Percentiles rank a stretch among this genome's conserved stretches.
These are phyloP conservation scores for Puccinia polysora DNA, from an alignment of 1,284 basidiomycete species.

Conservation along the genomic window DNA sequence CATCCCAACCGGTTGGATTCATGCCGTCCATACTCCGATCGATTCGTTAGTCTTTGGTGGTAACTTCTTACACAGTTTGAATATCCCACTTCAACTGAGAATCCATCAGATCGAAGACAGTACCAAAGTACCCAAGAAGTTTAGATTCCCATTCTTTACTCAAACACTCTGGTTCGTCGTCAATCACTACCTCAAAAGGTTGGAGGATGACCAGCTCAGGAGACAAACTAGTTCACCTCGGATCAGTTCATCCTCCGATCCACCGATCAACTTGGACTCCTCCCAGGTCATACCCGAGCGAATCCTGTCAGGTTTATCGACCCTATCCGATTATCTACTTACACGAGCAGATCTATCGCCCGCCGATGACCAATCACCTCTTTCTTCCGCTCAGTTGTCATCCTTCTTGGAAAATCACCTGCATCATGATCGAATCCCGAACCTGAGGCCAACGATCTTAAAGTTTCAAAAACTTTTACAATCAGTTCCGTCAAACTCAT, in stretches of 20 bases:
- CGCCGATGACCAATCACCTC: neutral
- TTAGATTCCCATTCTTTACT: constrained; percentile 69
- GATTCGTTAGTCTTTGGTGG: constrained; percentile 95
- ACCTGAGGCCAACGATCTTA: constrained; percentile 1
- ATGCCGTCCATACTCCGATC: constrained; percentile 85
- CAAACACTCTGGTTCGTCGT: constrained; percentile 54
- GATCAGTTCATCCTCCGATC: neutral
- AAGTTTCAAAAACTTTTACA: constrained; percentile 15
- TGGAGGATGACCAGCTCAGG: neutral
- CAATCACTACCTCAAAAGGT: constrained; percentile 44
- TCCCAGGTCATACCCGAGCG: constrained; percentile 5
- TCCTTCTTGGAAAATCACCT: constrained; percentile 3
- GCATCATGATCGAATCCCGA: neutral
- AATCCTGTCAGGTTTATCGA: constrained; percentile 13
- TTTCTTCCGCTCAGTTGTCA: neutral
- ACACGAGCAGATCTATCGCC: neutral
- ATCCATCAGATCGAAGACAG: constrained; percentile 85
- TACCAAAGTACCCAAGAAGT: constrained; percentile 89
- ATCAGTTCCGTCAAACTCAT: neutral
- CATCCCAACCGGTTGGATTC: constrained; percentile 94
- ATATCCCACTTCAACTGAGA: constrained; percentile 67
- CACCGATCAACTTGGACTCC: constrained; percentile 16
- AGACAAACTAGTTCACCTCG: neutral
- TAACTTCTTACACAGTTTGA: constrained; percentile 87
- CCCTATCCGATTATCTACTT: constrained; percentile 18